Percentiles rank a stretch among this genome's conserved stretches.
Conservation (phyloP, 169 alveolate species). For the Cryptosporidium sp. region DNA sequence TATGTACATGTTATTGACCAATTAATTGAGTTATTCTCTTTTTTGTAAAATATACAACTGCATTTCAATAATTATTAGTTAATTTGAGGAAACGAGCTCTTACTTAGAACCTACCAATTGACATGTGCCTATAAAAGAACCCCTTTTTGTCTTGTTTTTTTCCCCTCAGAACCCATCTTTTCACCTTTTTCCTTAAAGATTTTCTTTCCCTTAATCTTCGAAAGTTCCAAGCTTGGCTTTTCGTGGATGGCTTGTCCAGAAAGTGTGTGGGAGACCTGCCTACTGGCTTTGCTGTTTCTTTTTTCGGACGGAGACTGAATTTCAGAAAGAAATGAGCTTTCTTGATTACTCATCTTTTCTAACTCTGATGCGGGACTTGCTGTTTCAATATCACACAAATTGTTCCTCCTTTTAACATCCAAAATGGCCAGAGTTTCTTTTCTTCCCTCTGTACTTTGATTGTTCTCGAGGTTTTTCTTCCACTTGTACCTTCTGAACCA, state of each 20-base stretch:
- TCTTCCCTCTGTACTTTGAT: not conserved
- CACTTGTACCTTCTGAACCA: conserved; percentile 72
- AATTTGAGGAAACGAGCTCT: not conserved
- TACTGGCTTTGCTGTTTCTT: not conserved
- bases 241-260: not conserved
- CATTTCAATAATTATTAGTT: not conserved
- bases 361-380: conserved; percentile 50
- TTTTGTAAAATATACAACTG: not conserved
- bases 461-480: conserved; percentile 8
- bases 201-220: not conserved
- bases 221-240: not conserved
- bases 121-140: not conserved
- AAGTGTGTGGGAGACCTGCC: not conserved
- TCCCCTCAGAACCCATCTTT: not conserved
- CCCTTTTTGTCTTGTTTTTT: not conserved
- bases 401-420: conserved; percentile 28
- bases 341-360: conserved; percentile 1
- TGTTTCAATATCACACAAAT: conserved; percentile 49
- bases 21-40: not conserved
- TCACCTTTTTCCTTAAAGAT: not conserved
- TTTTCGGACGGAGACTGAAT: not conserved
- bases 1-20: not conserved
- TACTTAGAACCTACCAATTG: not conserved
- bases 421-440: conserved; percentile 45
- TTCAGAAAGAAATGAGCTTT: not conserved